Conservation (phyloP, 371 early-diverging fungal genomes). For the Mortierella sp. region DNA sequence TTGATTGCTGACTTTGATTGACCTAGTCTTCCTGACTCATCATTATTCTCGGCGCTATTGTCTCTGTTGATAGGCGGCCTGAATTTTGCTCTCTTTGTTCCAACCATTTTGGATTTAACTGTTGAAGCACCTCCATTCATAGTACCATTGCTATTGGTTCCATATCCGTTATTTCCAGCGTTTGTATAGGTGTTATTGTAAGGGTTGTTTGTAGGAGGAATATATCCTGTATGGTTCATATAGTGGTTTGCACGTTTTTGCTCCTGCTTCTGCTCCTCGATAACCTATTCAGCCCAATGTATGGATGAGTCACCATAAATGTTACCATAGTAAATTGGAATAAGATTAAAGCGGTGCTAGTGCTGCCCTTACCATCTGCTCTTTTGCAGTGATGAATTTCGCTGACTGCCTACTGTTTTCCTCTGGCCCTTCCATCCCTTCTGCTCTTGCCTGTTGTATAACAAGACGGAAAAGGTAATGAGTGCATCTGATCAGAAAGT, state of each 20-base stretch:
- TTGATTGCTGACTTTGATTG: conserved; percentile 16
- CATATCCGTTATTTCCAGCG: background rate
- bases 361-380: conserved; percentile 36
- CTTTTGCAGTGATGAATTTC: conserved; percentile 50
- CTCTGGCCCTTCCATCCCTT: conserved; percentile 5
- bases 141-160: background rate
- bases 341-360: background rate
- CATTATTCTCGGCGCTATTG: conserved; percentile 14
- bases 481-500: background rate
- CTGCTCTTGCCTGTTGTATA: conserved; percentile 11
- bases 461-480: background rate
- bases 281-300: conserved; percentile 10
- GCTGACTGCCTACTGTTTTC: conserved; percentile 9
- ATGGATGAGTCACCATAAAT: background rate
- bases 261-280: conserved; percentile 40
- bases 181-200: background rate
- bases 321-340: background rate
- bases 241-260: conserved; percentile 32
- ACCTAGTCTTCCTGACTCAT: background rate
- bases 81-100: conserved; percentile 44
- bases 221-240: conserved; percentile 25
- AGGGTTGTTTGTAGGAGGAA: conserved; percentile 7
- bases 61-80: conserved; percentile 36
- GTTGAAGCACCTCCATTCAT: background rate
- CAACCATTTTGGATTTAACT: conserved; percentile 27